Base-by-base conservation (phyloP, 768 basidiomycete genomes). In the Tubosaeta sp. region DNA sequence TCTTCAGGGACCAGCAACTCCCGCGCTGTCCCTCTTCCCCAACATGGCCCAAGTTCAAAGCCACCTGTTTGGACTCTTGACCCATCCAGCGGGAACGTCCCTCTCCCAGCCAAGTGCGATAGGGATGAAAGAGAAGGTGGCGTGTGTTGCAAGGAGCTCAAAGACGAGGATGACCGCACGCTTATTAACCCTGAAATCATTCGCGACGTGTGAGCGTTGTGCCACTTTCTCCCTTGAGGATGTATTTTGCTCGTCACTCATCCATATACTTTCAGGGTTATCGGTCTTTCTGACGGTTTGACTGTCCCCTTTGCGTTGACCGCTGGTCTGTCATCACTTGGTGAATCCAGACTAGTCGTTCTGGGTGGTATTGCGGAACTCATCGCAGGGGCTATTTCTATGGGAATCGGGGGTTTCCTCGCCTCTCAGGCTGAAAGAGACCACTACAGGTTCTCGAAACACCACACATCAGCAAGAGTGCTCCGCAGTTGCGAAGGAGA, bases 401-500 rank as follows among this genome's bases (percentile, higher is more conserved):
- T 99, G 95, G 96, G 96, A 54, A 89, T 99, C 35, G 96, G 96
- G 47, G 95, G 95, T 18, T 97, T 95, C 78, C 85, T 99, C 44
- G 94, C 94, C 3, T 93, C 94, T 1, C 91, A 99, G 70, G 87
- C 95, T 27, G 96, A 99, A 69, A 86, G 94, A 41, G 95, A 97
- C 66, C 89, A 96, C 69, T 94, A 87, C 66, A 87, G 84, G 41
- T 96, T 88, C 71, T 80, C 87, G 27, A 81, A 76, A 25, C 76
- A 80, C 34, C 79, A 84, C 54, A 94, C 91, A 10, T 75, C 84
- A 38, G 78, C 84, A 16, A 85, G 94, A 27, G 94, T 98, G n/a
- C 66, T 79, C 3, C 84, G 90, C 12, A 92, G 88, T 49, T 99
- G 96, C 64, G 81, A 83, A 9, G 93, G 93, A 44, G 94, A 98